These are phyloP conservation scores for Saccharomycopsis selenospora DNA, from an alignment of 805 yeast genomes.

Conservation along the genomic window DNA sequence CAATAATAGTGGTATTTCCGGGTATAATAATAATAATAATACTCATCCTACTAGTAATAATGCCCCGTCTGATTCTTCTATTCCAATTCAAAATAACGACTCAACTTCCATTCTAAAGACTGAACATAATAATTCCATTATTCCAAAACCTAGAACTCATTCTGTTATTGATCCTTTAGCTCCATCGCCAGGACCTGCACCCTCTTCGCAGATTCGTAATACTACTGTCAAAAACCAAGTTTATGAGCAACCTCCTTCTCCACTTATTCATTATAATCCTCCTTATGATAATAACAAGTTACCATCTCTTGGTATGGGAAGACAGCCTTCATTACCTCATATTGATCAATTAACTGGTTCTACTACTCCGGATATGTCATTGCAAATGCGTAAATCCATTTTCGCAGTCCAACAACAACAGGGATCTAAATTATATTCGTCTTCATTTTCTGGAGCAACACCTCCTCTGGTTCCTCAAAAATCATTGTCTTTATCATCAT, in stretches of 20 bases:
- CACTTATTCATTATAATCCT: not conserved
- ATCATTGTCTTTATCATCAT: not conserved
- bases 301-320: not conserved
- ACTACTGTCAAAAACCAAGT: not conserved
- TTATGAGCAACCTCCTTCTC: not conserved
- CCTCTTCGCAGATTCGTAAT: not conserved
- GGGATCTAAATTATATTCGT: not conserved
- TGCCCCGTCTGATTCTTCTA: not conserved
- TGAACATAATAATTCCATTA: not conserved
- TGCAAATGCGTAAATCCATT: slow-evolving; percentile 15
- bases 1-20: not conserved
- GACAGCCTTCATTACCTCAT: slow-evolving; percentile 1
- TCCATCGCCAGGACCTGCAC: not conserved
- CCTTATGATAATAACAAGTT: not conserved
- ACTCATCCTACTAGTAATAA: not conserved
- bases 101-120: no score
- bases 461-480: not conserved
- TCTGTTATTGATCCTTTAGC: slow-evolving; percentile 15
- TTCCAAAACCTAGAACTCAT: not conserved
- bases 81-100: no score
- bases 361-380: not conserved
- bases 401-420: slow-evolving; percentile 7
- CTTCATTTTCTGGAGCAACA: not conserved
- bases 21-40: not conserved
- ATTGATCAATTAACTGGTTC: not conserved